Percentiles rank a stretch among this genome's conserved stretches.
Evolutionary conservation across 768 basidiomycete species (phyloP).

Genomic region (Rhizopogon vulgaris): DNA sequence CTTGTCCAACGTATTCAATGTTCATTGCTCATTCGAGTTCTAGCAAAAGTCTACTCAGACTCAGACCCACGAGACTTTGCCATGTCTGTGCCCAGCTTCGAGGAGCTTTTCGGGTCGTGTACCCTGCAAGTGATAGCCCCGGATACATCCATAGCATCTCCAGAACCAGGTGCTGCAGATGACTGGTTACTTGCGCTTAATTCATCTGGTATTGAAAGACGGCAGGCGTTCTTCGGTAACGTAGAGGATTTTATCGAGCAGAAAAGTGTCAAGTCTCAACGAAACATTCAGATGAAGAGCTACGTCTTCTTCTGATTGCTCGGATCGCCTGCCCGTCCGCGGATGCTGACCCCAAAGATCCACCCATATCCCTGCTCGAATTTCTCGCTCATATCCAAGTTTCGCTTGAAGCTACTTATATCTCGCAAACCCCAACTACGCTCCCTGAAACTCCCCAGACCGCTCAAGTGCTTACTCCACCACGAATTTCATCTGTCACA

Average conservation of each 20-base stretch:
- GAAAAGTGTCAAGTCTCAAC: slow-evolving; percentile 10
- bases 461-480: slow-evolving; percentile 37
- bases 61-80: background rate
- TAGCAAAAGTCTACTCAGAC: background rate
- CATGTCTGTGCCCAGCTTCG: slow-evolving; percentile 41
- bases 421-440: slow-evolving; percentile 41
- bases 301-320: slow-evolving; percentile 42
- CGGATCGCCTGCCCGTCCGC: slow-evolving; percentile 22
- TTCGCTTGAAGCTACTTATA: slow-evolving; percentile 78
- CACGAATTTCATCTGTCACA: slow-evolving; percentile 47
- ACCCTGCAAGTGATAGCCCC: slow-evolving; percentile 60
- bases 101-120: slow-evolving; percentile 56
- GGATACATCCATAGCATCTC: slow-evolving; percentile 56
- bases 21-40: too few species aligned
- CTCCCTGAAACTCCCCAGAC: slow-evolving; percentile 32
- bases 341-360: slow-evolving; percentile 31
- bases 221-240: slow-evolving; percentile 73
- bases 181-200: slow-evolving; percentile 51
- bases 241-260: slow-evolving; percentile 13
- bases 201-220: slow-evolving; percentile 42
- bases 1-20: background rate
- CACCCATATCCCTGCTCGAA: slow-evolving; percentile 35
- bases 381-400: slow-evolving; percentile 70
- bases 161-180: slow-evolving; percentile 37
- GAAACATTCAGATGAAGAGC: slow-evolving; percentile 44